Base-by-base conservation (phyloP, 768 basidiomycete genomes). In the Kondoa malvinella region DNA sequence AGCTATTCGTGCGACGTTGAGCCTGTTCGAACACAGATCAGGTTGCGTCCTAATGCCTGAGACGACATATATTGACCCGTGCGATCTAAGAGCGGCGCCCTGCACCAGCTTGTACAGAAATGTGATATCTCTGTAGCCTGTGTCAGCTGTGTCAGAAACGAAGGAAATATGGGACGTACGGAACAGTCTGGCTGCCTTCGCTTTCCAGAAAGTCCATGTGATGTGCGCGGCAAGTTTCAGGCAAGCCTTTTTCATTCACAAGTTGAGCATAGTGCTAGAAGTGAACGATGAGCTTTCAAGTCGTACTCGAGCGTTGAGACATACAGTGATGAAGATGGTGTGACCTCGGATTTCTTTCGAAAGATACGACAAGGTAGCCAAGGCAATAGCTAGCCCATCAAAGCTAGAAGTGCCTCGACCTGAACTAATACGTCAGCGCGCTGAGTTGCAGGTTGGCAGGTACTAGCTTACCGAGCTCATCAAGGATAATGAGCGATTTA, bases 311-410 rank as follows among this genome's bases (percentile, higher is more conserved):
- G 40, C 21, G 40, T 50, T 50, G 40, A 8, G n/a, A 50, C 40
- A 8, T 21, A 50, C 40, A 0, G 94, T 96, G 73, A 96, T 94
- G 77, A 96, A 97, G 34, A 96, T 34, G 1, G 87, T 88, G 76
- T 85, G 86, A 77, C 84, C 85, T 70, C 81, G 81, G 30, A 80
- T 81, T 0, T 74, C 76, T 69, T 82, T 77, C 17, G 86, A 80
- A 4, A 92, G 80, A 66, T 89, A 82, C 67, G 87, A 81, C 50
- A 94, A 79, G 0, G 88, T 87, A 1, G 89, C 88, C 62, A 84
- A 81, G 2, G 90, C 90, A 67, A 92, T 88, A 1, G 90, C 87
- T 86, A 91, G 89, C 84, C 94, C 94, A 75, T 99, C 94, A 71
- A 87, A 90, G 0, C 94, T 94, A 0, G 87, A 87, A 0, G 92